Evolutionary conservation across 345 rosid species (phyloP).

Genomic region (Carallia brachiata): DNA sequence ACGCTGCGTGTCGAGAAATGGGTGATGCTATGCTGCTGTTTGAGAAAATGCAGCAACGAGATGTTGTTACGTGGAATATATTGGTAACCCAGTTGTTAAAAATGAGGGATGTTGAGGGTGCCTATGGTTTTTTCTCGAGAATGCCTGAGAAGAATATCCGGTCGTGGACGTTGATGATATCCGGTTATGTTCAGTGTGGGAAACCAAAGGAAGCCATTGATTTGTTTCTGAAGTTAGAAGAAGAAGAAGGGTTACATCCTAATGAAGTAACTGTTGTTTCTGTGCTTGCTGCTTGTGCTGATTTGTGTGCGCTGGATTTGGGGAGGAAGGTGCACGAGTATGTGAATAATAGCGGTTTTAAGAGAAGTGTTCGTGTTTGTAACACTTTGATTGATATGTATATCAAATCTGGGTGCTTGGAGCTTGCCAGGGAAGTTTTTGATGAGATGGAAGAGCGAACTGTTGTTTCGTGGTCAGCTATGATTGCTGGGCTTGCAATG

Average conservation of each 20-base stretch:
- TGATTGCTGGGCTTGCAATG: slow-evolving; percentile 41
- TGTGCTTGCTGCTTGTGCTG: slow-evolving; percentile 40
- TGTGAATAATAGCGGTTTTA: slow-evolving; percentile 25
- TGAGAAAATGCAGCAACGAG: slow-evolving; percentile 38
- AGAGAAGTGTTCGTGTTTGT: slow-evolving; percentile 22
- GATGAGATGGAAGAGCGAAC: slow-evolving; percentile 29
- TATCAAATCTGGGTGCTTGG: slow-evolving; percentile 40
- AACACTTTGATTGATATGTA: slow-evolving; percentile 46
- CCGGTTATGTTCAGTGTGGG: slow-evolving; percentile 28
- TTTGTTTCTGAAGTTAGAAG: slow-evolving; percentile 36
- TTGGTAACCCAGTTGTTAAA: slow-evolving; percentile 29
- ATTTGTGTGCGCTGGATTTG: slow-evolving; percentile 31
- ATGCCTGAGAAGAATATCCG: slow-evolving; percentile 40
- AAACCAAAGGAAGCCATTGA: slow-evolving; percentile 29
- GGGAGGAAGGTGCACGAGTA: slow-evolving; percentile 37
- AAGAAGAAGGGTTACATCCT: slow-evolving; percentile 18
- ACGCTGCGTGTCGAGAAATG: slow-evolving; percentile 29
- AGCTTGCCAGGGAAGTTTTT: slow-evolving; percentile 34
- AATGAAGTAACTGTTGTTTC: slow-evolving; percentile 37
- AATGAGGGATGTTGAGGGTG: slow-evolving; percentile 25
- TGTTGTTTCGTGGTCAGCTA: slow-evolving; percentile 36
- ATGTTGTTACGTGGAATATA: slow-evolving; percentile 39
- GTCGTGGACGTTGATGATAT: slow-evolving; percentile 39
- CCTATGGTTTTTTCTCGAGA: slow-evolving; percentile 18
- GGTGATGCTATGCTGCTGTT: slow-evolving; percentile 32